phyloP scores from a whole-genome alignment of 768 basidiomycete species.

The Suillus sp. region DNA sequence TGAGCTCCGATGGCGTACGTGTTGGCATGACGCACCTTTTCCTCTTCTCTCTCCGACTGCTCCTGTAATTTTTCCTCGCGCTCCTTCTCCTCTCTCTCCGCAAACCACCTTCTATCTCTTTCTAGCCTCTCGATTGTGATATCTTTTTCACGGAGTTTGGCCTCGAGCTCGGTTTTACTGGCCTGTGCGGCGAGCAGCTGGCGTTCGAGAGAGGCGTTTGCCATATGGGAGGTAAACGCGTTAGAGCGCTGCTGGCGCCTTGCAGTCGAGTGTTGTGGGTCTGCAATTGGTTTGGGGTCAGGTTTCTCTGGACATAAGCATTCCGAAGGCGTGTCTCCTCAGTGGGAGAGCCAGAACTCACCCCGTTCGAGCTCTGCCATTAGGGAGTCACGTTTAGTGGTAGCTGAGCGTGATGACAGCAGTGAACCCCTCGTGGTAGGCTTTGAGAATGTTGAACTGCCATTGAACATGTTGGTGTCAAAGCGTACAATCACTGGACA shows the following conservation, averaged over 20 bases:
- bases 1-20: neutral
- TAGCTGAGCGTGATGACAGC: conserved; percentile 32
- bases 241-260: conserved; percentile 69
- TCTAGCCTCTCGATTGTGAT: conserved; percentile 64
- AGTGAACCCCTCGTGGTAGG: neutral
- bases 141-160: conserved; percentile 68
- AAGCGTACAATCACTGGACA: neutral
- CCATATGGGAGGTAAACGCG: conserved; percentile 60
- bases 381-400: conserved; percentile 62
- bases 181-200: conserved; percentile 64
- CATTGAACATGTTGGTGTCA: conserved; percentile 1
- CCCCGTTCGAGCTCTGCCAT: conserved; percentile 71
- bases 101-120: conserved; percentile 66
- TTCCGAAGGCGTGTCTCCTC: neutral
- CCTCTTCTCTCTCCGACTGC: conserved; percentile 48
- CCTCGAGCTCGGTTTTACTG: conserved; percentile 64
- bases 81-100: conserved; percentile 69
- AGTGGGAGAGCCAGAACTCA: conserved; percentile 24
- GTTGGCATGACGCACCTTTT: conserved; percentile 52
- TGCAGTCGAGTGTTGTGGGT: conserved; percentile 64
- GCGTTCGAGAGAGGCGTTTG: conserved; percentile 67
- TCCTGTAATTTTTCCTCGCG: conserved; percentile 67
- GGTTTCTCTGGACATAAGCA: conserved; percentile 8
- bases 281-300: conserved; percentile 34
- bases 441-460: conserved; percentile 6